A percentile compares a stretch with the other conserved stretches of the same genome.
Conservation (phyloP, 805 yeast genomes). For the Kazachstania martiniae region DNA sequence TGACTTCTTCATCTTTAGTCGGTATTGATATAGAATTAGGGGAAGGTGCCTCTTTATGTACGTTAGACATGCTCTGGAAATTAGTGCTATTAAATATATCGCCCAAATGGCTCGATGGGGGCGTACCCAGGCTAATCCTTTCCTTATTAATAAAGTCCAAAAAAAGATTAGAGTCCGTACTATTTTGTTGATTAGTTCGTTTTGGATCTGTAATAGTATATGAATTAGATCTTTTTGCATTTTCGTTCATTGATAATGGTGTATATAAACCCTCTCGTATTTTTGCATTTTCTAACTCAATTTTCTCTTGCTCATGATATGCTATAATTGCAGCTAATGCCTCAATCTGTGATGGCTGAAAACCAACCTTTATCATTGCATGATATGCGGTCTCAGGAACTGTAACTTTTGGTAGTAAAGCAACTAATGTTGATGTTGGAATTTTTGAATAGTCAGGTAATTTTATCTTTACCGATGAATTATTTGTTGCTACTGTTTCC, state of each 20-base stretch:
- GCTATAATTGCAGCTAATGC: constrained; percentile 65
- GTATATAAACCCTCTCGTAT: background rate
- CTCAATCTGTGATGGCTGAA: constrained; percentile 59
- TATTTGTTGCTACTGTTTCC: background rate
- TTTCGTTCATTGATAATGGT: background rate
- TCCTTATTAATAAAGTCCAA: background rate
- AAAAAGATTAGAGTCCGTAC: background rate
- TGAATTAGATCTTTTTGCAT: background rate
- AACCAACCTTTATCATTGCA: constrained; percentile 54
- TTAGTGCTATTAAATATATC: too few species aligned
- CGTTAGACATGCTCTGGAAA: too few species aligned
- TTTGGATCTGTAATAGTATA: background rate
- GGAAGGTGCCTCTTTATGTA: background rate
- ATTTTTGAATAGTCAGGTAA: constrained; percentile 23
- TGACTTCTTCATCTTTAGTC: background rate
- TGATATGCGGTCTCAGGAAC: constrained; percentile 67
- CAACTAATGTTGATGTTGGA: constrained; percentile 29
- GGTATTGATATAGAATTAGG: too few species aligned
- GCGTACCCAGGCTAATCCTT: too few species aligned
- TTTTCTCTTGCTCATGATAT: constrained; percentile 41
- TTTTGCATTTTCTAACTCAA: constrained; percentile 1
- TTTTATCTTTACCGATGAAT: constrained; percentile 9
- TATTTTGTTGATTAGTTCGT: background rate
- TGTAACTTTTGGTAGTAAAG: constrained; percentile 45
- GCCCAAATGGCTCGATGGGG: too few species aligned